Evolutionary conservation across 768 basidiomycete species (phyloP).

Genomic region (Hirschioporus abietinus): DNA sequence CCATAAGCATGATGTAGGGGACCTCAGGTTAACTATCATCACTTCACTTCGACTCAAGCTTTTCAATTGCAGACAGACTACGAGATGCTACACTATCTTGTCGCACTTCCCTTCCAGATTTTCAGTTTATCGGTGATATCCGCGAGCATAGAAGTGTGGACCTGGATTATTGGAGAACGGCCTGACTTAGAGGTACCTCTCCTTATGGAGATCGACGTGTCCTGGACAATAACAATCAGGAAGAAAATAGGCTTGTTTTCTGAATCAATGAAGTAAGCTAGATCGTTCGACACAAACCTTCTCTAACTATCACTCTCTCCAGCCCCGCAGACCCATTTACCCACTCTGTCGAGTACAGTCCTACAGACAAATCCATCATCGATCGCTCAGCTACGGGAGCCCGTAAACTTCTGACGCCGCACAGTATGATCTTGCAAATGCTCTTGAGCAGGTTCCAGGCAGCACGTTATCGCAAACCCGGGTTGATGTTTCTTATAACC

Average conservation of each 20-base stretch:
- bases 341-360: constrained; percentile 80
- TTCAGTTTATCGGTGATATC: constrained; percentile 84
- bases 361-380: constrained; percentile 81
- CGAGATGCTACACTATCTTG: constrained; percentile 81
- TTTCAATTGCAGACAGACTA: constrained; percentile 60
- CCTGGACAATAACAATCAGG: constrained; percentile 82
- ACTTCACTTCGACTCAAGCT: neutral
- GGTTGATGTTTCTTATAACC: constrained; percentile 81
- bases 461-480: constrained; percentile 80
- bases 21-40: neutral
- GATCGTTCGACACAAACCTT: neutral
- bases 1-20: constrained; percentile 53
- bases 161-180: constrained; percentile 88
- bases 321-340: constrained; percentile 89
- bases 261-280: constrained; percentile 65
- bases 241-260: constrained; percentile 83
- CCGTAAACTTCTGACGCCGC: constrained; percentile 73
- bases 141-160: constrained; percentile 92
- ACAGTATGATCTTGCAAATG: constrained; percentile 80
- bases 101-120: constrained; percentile 81
- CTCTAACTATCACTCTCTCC: constrained; percentile 6
- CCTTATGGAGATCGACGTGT: constrained; percentile 79
- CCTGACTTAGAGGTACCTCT: constrained; percentile 76
- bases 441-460: constrained; percentile 90
- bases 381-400: constrained; percentile 68